Percentiles rank a stretch among this genome's conserved stretches.
Evolutionary conservation across 1,284 basidiomycete species (phyloP).

Genomic region (Austropuccinia psidii): DNA sequence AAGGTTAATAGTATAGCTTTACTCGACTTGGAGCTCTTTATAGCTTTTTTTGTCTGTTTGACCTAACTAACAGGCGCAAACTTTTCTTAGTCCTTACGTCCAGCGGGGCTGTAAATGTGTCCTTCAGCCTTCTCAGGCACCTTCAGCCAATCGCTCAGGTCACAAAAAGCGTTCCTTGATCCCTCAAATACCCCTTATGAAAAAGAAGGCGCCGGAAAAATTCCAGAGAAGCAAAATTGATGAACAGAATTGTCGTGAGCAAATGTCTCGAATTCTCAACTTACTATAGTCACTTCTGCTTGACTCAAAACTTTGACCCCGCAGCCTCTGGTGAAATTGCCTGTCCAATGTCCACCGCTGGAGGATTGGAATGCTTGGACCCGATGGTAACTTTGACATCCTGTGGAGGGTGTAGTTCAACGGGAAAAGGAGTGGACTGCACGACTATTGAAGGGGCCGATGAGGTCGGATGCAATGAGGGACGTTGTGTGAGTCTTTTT

Average conservation of each 20-base stretch:
- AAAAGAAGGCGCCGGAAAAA: constrained; percentile 12
- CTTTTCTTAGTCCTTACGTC: constrained; percentile 26
- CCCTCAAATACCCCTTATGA: not conserved
- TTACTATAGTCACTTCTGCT: not conserved
- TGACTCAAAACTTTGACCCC: not conserved
- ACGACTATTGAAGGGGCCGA: not conserved
- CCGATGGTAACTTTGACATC: constrained; percentile 9
- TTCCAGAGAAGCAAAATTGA: constrained; percentile 2
- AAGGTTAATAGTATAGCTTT: not conserved
- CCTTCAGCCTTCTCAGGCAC: constrained; percentile 20
- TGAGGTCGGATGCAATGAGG: constrained; percentile 10
- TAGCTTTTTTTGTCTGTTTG: not conserved
- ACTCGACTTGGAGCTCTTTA: too few relatives aligned
- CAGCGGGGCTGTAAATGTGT: constrained; percentile 20
- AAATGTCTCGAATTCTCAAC: not conserved
- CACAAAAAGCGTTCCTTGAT: constrained; percentile 16
- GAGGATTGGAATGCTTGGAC: constrained; percentile 24
- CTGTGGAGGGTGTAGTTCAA: constrained; percentile 24
- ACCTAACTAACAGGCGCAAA: not conserved
- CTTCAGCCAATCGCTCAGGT: not conserved
- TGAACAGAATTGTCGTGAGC: constrained; percentile 9
- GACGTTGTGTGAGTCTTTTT: constrained; percentile 25
- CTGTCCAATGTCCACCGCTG: constrained; percentile 5
- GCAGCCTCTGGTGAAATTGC: constrained; percentile 15
- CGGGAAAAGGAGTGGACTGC: not conserved